Evolutionary conservation across 768 basidiomycete species (phyloP), one percentile per base, ranked within the genome.

Genomic region (Trametes sanguinea): DNA sequence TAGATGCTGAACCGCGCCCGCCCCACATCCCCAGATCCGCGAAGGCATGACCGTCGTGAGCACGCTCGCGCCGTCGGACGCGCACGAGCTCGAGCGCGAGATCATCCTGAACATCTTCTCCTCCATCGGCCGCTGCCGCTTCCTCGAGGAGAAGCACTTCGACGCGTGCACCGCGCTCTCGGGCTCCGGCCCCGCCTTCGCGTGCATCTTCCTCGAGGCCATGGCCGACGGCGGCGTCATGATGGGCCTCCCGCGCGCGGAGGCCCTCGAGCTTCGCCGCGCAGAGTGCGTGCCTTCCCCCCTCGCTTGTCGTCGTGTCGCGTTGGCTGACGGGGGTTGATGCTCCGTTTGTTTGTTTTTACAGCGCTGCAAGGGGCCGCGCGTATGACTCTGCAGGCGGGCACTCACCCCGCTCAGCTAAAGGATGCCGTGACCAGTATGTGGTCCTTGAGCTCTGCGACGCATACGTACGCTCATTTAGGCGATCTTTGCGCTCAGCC

Each of bases 141-240:
- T 97, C 81, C 83, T 99, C 37, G 96, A 98, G 54, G 97, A 99
- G 76, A 98, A 95, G 74, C 92, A 98, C 74, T 99, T 99, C 69
- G 96, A 99, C 76, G 95, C 96, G 4, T 97, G 94, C 73, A 99
- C 97, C 0, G 97, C 97, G 10, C 81, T 99, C 3, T 94, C 92
- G 14, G 97, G 95, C 0, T 94, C 94, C 6, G 97, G 97, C 0
- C 97, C 97, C 42, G 97, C 97, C 0, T 98, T 99, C 75, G 95
- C 94, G 0, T 95, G 94, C 67, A 87, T 98, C 51, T 94, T 98
- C 69, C 81, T 99, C 65, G 97, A 99, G 75, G 96, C 97, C 0
- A 97, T 99, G 95, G 90, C 94, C 1, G 97, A 98, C 73, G 97
- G 97, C 30, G 97, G 95, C 46, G 97, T 98, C 48, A 98, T 99